Percentiles rank a stretch among this genome's conserved stretches.
Evolutionary conservation across 148 eudicot species (phyloP).

Genomic region (Amaranthus hypochondriacus): DNA sequence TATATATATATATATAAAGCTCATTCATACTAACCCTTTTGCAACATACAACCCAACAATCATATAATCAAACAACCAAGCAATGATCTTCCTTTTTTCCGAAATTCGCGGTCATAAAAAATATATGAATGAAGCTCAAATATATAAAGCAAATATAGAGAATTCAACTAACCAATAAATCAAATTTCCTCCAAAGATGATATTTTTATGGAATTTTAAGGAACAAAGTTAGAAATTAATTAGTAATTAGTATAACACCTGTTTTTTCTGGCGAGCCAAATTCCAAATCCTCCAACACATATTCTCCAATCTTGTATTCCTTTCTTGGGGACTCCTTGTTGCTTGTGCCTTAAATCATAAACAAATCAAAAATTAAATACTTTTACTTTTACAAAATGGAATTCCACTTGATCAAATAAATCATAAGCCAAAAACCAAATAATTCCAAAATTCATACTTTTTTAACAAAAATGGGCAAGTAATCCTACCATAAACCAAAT

Average conservation of each 20-base stretch:
- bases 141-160: background rate
- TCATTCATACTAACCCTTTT: background rate
- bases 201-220: background rate
- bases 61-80: slow-evolving; percentile 9
- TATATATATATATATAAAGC: background rate
- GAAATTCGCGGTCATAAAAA: background rate
- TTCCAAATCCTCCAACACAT: slow-evolving; percentile 99
- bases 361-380: background rate
- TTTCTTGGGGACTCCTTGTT: slow-evolving; percentile 92
- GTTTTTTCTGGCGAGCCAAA: slow-evolving; percentile 98
- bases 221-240: background rate
- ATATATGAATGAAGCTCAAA: background rate
- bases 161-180: background rate
- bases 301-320: slow-evolving; percentile 95
- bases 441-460: too few relatives aligned
- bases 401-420: too few relatives aligned
- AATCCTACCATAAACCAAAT: too few relatives aligned
- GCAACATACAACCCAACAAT: background rate
- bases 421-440: too few relatives aligned
- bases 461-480: too few relatives aligned
- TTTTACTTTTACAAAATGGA: too few relatives aligned
- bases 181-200: slow-evolving; percentile 4
- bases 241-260: slow-evolving; percentile 38
- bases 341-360: slow-evolving; percentile 69
- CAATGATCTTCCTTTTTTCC: background rate